A percentile compares a stretch with the other conserved stretches of the same genome.
These are phyloP conservation scores for carrot (Daucus carota) DNA, from an alignment of 129 eudicot genomes.

Conservation along the genomic window DNA sequence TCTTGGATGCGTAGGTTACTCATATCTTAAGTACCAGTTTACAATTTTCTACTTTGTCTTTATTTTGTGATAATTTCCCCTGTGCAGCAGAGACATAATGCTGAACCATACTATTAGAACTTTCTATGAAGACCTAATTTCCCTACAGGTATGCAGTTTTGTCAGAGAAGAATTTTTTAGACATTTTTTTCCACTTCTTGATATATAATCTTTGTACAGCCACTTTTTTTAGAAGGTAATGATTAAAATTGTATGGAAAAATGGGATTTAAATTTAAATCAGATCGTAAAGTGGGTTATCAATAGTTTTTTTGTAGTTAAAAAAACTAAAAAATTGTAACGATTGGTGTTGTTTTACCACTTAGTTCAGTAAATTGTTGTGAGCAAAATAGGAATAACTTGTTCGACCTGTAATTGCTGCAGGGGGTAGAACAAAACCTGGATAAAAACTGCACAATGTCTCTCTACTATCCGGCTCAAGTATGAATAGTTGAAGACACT, in stretches of 20 bases:
- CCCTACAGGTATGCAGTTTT: constrained; percentile 48
- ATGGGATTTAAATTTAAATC: background rate
- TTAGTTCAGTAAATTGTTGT: background rate
- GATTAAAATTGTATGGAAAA: background rate
- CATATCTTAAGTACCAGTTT: background rate
- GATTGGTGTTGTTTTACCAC: background rate
- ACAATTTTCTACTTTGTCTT: background rate
- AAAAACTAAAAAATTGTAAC: background rate
- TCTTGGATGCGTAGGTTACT: constrained; percentile 59
- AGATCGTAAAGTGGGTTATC: background rate
- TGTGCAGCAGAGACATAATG: constrained; percentile 74
- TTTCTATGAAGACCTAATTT: constrained; percentile 46
- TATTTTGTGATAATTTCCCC: background rate
- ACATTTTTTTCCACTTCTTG: background rate
- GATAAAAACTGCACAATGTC: constrained; percentile 60
- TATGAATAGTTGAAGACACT: constrained; percentile 18
- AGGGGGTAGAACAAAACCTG: constrained; percentile 73
- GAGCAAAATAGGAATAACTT: background rate
- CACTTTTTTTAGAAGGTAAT: background rate
- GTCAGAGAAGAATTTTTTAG: background rate
- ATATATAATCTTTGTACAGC: background rate
- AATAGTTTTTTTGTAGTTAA: background rate
- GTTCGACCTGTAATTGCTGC: constrained; percentile 9
- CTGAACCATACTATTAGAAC: constrained; percentile 50
- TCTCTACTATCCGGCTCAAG: constrained; percentile 49